Evolutionary conservation across 2,329 filamentous ascomycete genomes (phyloP).

Genomic region (Ophiostoma perfectum): DNA sequence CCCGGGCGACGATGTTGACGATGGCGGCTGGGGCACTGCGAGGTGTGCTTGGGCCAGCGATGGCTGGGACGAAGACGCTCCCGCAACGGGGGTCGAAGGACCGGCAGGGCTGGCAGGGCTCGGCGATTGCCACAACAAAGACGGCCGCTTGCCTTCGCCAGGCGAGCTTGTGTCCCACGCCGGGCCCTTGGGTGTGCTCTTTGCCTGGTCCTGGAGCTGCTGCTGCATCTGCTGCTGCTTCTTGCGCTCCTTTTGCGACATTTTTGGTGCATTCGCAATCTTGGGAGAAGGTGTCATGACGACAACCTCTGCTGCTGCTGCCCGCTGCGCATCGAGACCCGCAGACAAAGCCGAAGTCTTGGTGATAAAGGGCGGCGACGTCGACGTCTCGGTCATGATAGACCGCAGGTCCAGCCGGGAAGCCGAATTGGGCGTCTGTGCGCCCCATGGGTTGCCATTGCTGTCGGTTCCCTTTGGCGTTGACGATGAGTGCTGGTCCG

Average conservation of each 20-base stretch:
- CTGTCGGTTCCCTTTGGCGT: slow-evolving; percentile 3
- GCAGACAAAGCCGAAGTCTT: slow-evolving; percentile 49
- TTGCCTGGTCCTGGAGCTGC: slow-evolving; percentile 51
- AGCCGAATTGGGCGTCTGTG: slow-evolving; percentile 45
- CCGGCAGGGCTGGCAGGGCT: background rate
- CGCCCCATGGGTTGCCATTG: slow-evolving; percentile 44
- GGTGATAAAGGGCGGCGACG: slow-evolving; percentile 30
- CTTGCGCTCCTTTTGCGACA: slow-evolving; percentile 92
- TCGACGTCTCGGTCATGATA: slow-evolving; percentile 61
- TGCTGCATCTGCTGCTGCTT: slow-evolving; percentile 65
- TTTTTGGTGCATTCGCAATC: slow-evolving; percentile 45
- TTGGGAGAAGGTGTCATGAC: slow-evolving; percentile 35
- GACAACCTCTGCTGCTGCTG: background rate
- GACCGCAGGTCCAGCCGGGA: slow-evolving; percentile 68
- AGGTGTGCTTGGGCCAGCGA: background rate
- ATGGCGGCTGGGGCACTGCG: slow-evolving; percentile 5
- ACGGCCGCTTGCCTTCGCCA: slow-evolving; percentile 14
- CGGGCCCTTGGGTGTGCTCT: slow-evolving; percentile 25
- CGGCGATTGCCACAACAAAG: slow-evolving; percentile 15
- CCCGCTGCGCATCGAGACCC: slow-evolving; percentile 44
- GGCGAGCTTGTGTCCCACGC: slow-evolving; percentile 32
- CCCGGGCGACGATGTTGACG: background rate
- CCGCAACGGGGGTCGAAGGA: background rate
- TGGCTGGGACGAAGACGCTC: background rate
- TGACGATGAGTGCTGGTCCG: background rate